Evolutionary conservation across 2,329 filamentous ascomycete species (phyloP), one percentile per base, ranked within the genome.

Genomic region (Calycina herbarum): DNA sequence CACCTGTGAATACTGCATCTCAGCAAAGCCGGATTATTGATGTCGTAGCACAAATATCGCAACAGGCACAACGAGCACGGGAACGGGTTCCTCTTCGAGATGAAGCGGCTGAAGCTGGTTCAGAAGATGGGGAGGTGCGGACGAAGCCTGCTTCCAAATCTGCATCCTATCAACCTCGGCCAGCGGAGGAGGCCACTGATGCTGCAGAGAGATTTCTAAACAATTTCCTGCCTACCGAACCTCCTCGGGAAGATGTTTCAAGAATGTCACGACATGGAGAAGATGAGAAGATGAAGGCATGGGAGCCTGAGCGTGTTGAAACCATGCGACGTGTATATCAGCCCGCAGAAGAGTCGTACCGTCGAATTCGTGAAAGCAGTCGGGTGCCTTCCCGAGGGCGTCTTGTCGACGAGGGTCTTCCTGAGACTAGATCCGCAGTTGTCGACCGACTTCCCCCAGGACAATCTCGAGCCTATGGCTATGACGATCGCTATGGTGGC

Each of bases 201-300:
- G 77, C 74, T n/a, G 76, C 77, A 11, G 78, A 79, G 58, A 72
- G 74, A 17, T 80, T 80, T 59, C 70, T 79, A 15, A 75, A 75
- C 59, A 73, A 71, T n/a, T 77, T 79, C 29, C 66, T 71, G 17
- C 73, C 77, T 24, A 74, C 64, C 8, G 72, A 70, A 29, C 63
- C 40, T 10, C 51, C 59, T 17, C 64, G 63, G 27, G 65, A 68
- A 11, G 27, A 61, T 40, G 56, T 61, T 57, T 67, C 58, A 27
- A 38, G 59, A 29, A 62, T 69, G 31, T 66, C 62, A 24, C 69
- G 56, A 13, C 42, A 66, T 17, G 63, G 65, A 51, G 68, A 65
- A 57, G 65, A 64, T 5, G 33, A 56, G 24, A 62, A 67, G 33
- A 61, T 51, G 13, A 66, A 58, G 10, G 66, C 20, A 31, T 71